Percentiles rank a stretch among this genome's conserved stretches.
Conservation (phyloP, 1,284 basidiomycete genomes). For the Heterobasidion occidentale region DNA sequence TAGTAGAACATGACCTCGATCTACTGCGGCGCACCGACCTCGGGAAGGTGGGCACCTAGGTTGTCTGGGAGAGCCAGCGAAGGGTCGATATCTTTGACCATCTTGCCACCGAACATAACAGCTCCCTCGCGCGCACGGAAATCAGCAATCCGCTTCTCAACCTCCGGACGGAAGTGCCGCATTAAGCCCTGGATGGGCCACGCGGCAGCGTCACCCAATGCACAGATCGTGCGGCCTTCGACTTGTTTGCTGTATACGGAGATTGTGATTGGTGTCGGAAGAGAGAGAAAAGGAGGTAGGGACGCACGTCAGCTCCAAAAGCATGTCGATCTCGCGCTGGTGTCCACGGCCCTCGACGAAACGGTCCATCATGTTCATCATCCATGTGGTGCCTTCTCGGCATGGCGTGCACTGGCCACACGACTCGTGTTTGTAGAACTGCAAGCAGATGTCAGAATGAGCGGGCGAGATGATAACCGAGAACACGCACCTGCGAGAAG, state of each 20-base stretch:
- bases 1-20: not conserved
- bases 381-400: constrained; percentile 94
- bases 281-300: constrained; percentile 1
- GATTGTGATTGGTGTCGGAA: not conserved
- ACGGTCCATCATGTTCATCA: constrained; percentile 98
- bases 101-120: constrained; percentile 84
- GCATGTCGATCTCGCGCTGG: constrained; percentile 94
- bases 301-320: constrained; percentile 80
- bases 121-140: constrained; percentile 78
- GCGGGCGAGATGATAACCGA: not conserved
- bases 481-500: constrained; percentile 66
- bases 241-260: constrained; percentile 72
- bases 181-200: constrained; percentile 98
- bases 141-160: constrained; percentile 79
- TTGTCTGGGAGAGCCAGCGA: constrained; percentile 77
- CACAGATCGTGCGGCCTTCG: constrained; percentile 94
- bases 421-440: constrained; percentile 98
- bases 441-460: not conserved
- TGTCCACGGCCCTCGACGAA: constrained; percentile 87
- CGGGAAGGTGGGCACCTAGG: constrained; percentile 47
- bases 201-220: constrained; percentile 94
- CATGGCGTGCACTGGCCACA: constrained; percentile 99
- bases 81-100: constrained; percentile 68
- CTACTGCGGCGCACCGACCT: constrained; percentile 13
- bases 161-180: constrained; percentile 94